Evolutionary conservation across 2,329 filamentous ascomycete species (phyloP), one percentile per base, ranked within the genome.

Genomic region (Colletotrichum spinosum): DNA sequence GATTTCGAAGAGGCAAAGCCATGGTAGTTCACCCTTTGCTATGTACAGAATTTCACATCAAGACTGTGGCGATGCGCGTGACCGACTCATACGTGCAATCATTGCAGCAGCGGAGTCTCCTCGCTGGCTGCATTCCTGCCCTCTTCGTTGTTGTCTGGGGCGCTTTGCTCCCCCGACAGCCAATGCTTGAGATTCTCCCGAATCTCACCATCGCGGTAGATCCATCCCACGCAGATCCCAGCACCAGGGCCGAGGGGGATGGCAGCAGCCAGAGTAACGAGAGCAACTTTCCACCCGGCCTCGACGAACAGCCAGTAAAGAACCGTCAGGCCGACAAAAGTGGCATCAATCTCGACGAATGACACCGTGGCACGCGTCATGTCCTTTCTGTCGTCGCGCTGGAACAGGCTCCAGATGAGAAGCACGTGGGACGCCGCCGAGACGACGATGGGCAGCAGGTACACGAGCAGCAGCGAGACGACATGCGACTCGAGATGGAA

Each of bases 251-350:
- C 79, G 37, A 79, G 69, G 3, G 79, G 44, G 15, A 76, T 57
- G 3, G 73, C 71, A 3, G 72, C 69, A 13, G 63, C 72, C 8
- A 74, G 52, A 56, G 75, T 77, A 5, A 73, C 76, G 8, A 76
- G 67, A 4, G 76, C 78, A 15, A 74, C 77, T 38, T 74, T 72
- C 78, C 80, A 80, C 15, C 84, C 83, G 0, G 80, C 79, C 72
- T 86, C 84, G 13, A 83, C 81, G 44, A 85, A 72, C 39, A 86
- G 73, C 84, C 84, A 86, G 71, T 86, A 86, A 38, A 86, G 67
- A 5, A 85, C 79, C 1, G 84, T 84, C 69, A 81, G 73, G 2
- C 73, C 76, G 49, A 84, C 75, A 67, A 81, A 84, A 33, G 79
- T 72, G 6, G 77, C 67, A 65, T 86, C 79, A 51, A 86, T 79